Conservation (phyloP, 345 rosid species). For the Mallotus nudiflorus region DNA sequence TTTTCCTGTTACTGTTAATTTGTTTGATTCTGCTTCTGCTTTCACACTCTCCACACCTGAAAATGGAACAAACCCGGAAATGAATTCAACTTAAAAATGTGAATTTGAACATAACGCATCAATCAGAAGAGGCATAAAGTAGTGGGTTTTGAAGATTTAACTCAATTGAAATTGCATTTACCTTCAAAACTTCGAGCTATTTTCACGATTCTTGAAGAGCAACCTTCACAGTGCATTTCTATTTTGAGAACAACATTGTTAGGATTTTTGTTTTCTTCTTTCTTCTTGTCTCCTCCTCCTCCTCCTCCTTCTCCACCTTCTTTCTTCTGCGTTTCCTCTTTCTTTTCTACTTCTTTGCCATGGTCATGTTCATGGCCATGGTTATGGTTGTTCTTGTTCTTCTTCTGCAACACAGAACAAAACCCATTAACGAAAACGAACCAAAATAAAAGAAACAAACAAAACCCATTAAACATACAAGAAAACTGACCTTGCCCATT, state of each 20-base stretch:
- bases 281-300: conserved; percentile 23
- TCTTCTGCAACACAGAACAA: conserved; percentile 17
- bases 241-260: conserved; percentile 56
- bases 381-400: conserved; percentile 17
- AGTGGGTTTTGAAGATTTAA: neutral
- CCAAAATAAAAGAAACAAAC: neutral
- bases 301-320: conserved; percentile 24
- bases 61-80: neutral
- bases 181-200: conserved; percentile 47
- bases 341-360: neutral
- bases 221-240: conserved; percentile 87
- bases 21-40: conserved; percentile 48
- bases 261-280: conserved; percentile 30
- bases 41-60: conserved; percentile 71
- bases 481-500: conserved; percentile 8
- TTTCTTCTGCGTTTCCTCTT: conserved; percentile 13
- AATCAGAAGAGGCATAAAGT: neutral
- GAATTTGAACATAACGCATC: neutral
- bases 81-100: too few species aligned
- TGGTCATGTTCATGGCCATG: neutral
- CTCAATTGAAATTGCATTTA: conserved; percentile 10
- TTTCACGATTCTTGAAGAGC: conserved; percentile 58
- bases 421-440: neutral
- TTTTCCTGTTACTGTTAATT: conserved; percentile 71
- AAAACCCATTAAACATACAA: neutral